These are phyloP conservation scores for Podila epigama DNA, from an alignment of 192 early-diverging fungal species.

Conservation along the genomic window DNA sequence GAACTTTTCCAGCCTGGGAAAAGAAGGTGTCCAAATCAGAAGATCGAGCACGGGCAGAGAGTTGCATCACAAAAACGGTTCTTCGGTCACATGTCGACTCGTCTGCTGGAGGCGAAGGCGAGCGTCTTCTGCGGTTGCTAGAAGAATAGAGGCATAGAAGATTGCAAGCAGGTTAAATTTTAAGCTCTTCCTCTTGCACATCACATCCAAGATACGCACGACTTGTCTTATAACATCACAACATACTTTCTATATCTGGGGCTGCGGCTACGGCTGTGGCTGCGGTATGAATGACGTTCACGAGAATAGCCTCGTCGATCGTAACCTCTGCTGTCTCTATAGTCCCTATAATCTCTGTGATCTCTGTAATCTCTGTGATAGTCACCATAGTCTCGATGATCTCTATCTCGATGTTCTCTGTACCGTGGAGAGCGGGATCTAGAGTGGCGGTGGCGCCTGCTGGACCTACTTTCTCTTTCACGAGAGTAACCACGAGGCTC, in stretches of 20 bases:
- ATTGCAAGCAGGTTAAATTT: too few species aligned
- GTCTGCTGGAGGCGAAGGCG: constrained; percentile 72
- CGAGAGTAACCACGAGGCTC: constrained; percentile 24
- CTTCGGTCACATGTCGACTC: constrained; percentile 85
- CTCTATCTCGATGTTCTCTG: constrained; percentile 36
- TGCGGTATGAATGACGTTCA: constrained; percentile 27
- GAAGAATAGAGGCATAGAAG: background rate
- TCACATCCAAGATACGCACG: too few species aligned
- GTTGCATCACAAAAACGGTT: constrained; percentile 96
- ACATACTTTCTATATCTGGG: constrained; percentile 26
- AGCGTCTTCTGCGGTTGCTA: constrained; percentile 54
- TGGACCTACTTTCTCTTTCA: constrained; percentile 17
- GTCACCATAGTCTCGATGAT: constrained; percentile 19
- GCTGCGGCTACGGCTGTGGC: constrained; percentile 34
- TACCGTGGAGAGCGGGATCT: constrained; percentile 10
- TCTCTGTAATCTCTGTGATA: constrained; percentile 28
- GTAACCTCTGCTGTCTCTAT: constrained; percentile 48
- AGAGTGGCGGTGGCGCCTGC: constrained; percentile 25
- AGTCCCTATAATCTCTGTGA: constrained; percentile 44
- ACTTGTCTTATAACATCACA: constrained; percentile 1
- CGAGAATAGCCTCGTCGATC: constrained; percentile 37
- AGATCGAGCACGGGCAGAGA: constrained; percentile 78
- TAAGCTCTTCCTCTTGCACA: too few species aligned
- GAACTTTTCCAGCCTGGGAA: constrained; percentile 77
- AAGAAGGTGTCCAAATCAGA: constrained; percentile 93